Percentiles rank a stretch among this genome's conserved stretches.
These are phyloP conservation scores for Aspergillus campestris DNA, from an alignment of 495 filamentous ascomycete species.

Conservation along the genomic window DNA sequence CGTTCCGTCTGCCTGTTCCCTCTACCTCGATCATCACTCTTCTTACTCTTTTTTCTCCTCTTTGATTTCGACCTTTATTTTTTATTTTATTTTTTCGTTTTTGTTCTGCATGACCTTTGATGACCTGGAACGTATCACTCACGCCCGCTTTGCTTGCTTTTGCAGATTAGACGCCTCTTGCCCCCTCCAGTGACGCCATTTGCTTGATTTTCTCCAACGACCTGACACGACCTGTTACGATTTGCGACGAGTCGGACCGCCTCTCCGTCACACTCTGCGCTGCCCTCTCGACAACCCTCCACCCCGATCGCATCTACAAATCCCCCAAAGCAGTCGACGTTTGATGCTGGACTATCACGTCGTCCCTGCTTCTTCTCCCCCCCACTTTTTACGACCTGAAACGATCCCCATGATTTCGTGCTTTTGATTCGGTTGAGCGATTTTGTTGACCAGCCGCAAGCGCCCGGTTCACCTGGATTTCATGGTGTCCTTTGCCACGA, in stretches of 20 bases:
- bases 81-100: slow-evolving; percentile 12
- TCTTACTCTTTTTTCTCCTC: slow-evolving; percentile 7
- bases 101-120: slow-evolving; percentile 1
- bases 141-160: slow-evolving; percentile 1
- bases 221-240: slow-evolving; percentile 22
- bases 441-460: slow-evolving; percentile 24
- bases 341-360: slow-evolving; percentile 18
- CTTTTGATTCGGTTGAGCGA: slow-evolving; percentile 24
- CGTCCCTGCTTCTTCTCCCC: slow-evolving; percentile 10
- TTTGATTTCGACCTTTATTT: slow-evolving; percentile 15
- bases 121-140: slow-evolving; percentile 3
- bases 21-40: slow-evolving; percentile 3
- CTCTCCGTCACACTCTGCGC: slow-evolving; percentile 7
- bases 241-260: slow-evolving; percentile 12
- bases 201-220: slow-evolving; percentile 5
- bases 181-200: not conserved
- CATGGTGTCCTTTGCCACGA: slow-evolving; percentile 10
- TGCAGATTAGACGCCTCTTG: too few relatives aligned
- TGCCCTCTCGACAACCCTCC: slow-evolving; percentile 9
- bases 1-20: slow-evolving; percentile 7
- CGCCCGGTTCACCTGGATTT: slow-evolving; percentile 15
- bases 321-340: slow-evolving; percentile 11
- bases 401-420: slow-evolving; percentile 46
- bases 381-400: slow-evolving; percentile 47
- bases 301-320: slow-evolving; percentile 9